A percentile compares a stretch with the other conserved stretches of the same genome.
phyloP scores from a whole-genome alignment of 148 eudicot genomes.

The Beta vulgaris region DNA sequence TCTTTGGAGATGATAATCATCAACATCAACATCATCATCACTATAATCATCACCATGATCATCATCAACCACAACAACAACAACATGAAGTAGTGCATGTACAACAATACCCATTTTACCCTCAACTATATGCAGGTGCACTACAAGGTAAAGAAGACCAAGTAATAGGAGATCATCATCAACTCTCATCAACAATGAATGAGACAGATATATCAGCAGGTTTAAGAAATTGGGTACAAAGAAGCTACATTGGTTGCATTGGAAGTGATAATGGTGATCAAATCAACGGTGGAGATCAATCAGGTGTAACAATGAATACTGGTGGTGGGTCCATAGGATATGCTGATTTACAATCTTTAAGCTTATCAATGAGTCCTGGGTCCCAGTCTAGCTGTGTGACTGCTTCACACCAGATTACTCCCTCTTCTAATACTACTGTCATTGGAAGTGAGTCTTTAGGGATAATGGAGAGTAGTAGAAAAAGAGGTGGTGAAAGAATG shows the following conservation, averaged over 20 bases:
- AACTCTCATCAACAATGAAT: slow-evolving; percentile 24
- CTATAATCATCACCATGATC: slow-evolving; percentile 38
- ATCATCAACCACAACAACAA: slow-evolving; percentile 26
- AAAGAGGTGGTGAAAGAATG: slow-evolving; percentile 48
- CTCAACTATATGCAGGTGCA: slow-evolving; percentile 27
- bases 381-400: slow-evolving; percentile 87
- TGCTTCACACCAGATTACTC: slow-evolving; percentile 58
- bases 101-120: slow-evolving; percentile 44
- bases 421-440: slow-evolving; percentile 6
- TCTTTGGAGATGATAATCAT: slow-evolving; percentile 60
- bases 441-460: slow-evolving; percentile 36
- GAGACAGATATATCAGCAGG: slow-evolving; percentile 38
- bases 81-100: slow-evolving; percentile 32
- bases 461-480: slow-evolving; percentile 59
- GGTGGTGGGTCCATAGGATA: slow-evolving; percentile 47
- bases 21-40: slow-evolving; percentile 35
- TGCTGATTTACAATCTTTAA: slow-evolving; percentile 68
- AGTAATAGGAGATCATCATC: slow-evolving; percentile 16
- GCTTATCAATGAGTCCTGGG: slow-evolving; percentile 90
- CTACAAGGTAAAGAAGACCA: slow-evolving; percentile 26
- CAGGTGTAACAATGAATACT: not conserved
- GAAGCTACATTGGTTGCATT: slow-evolving; percentile 31
- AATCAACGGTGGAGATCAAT: slow-evolving; percentile 28
- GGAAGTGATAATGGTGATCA: slow-evolving; percentile 21
- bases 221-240: slow-evolving; percentile 54